Base-by-base conservation (phyloP, 2,329 filamentous ascomycete species). In the Epichloe bromicola region DNA sequence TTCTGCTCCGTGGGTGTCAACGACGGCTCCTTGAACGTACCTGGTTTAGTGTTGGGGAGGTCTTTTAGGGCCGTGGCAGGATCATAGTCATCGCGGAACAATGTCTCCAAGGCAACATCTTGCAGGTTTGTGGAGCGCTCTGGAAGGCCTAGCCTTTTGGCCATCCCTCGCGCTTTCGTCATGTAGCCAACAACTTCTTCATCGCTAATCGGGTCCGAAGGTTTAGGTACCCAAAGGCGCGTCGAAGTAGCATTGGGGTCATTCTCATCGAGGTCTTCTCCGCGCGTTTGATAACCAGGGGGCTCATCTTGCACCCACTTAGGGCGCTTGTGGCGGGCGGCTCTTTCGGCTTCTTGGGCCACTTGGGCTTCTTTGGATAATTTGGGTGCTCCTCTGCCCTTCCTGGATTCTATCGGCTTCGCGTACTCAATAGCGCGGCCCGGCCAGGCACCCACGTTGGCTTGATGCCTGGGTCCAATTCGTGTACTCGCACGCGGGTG, bases 281-380 rank as follows among this genome's bases (percentile, higher is more conserved):
- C 93, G 53, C 93, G 85, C 48, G 78, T 78, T 17, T 94, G 77
- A 63, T 94, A 98, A 6, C 93, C 93, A 3, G 79, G 70, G 93
- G 93, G 93, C 64, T 93, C 88, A 60, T 97, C 93, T 71, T 94
- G 83, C 34, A 97, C 78, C 88, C 89, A 96, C 66, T 90, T 93
- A 1, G 91, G 91, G 19, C 90, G 83, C 56, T 84, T 88, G 51
- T 89, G 88, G 54, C 83, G 82, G 57, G 83, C 81, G 40, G 82
- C 75, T 59, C 86, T 90, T 57, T 96, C 88, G 7, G 85, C 84
- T 66, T 96, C 91, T 6, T 89, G 72, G 2, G 83, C 81, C 58
- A 95, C 89, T 6, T 89, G 72, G 2, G 83, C 81, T 59, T 95
- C 90, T 65, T 93, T 95, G 26, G 84, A 82, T 43, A 84, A 68